Percentiles rank a stretch among this genome's conserved stretches.
Conservation (phyloP, 495 filamentous ascomycete genomes). For the Hypoxylon rickii region DNA sequence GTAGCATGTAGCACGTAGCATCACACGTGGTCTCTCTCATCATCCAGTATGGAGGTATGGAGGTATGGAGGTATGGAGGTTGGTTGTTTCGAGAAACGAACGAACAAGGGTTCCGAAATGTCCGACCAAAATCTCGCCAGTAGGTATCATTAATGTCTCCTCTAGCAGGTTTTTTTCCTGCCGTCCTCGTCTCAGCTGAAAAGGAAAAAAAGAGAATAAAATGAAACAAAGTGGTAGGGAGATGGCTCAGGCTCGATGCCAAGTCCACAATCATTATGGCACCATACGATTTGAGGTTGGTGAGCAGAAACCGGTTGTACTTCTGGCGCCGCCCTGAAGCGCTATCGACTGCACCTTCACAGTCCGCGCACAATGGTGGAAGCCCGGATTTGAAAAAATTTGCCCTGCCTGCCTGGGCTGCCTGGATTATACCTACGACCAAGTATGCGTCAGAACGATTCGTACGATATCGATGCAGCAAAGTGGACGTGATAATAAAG, state of each 20-base stretch:
- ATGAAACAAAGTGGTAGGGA: slow-evolving; percentile 21
- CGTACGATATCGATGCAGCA: not conserved
- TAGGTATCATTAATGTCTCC: not conserved
- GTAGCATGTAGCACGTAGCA: slow-evolving; percentile 16
- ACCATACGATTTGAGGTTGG: slow-evolving; percentile 36
- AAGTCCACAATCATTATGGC: slow-evolving; percentile 21
- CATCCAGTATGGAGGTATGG: slow-evolving; percentile 12
- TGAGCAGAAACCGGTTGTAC: slow-evolving; percentile 24
- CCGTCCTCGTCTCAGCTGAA: slow-evolving; percentile 20
- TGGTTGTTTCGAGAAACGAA: slow-evolving; percentile 28
- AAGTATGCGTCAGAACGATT: too few species aligned
- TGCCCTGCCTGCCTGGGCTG: too few species aligned
- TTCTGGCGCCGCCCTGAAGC: slow-evolving; percentile 14
- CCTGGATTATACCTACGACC: too few species aligned
- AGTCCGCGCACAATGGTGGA: not conserved
- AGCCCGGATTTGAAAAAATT: slow-evolving; percentile 4
- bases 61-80: slow-evolving; percentile 8
- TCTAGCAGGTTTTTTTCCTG: not conserved
- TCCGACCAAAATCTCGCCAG: not conserved
- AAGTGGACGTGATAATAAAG: slow-evolving; percentile 6
- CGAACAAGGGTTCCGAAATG: slow-evolving; percentile 8
- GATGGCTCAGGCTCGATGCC: slow-evolving; percentile 19
- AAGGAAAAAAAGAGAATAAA: too few species aligned
- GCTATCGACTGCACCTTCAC: slow-evolving; percentile 22
- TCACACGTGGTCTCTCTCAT: slow-evolving; percentile 24